Percentiles rank a stretch among this genome's conserved stretches.
These are phyloP conservation scores for Linnemannia elongata DNA, from an alignment of 192 early-diverging fungal species.

Conservation along the genomic window DNA sequence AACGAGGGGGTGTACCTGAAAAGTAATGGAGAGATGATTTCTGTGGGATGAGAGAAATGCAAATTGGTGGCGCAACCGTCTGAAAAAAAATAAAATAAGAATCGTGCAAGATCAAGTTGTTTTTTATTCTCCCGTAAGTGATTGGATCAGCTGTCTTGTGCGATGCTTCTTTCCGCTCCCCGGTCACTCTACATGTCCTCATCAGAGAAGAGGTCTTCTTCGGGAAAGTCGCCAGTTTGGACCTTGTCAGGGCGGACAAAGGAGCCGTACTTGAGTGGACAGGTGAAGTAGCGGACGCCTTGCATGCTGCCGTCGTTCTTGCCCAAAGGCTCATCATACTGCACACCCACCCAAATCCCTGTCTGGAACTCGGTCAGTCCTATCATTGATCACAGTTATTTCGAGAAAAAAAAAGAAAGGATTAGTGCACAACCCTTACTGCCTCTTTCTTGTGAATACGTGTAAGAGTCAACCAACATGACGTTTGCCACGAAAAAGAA, in stretches of 20 bases:
- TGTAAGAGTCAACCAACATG: neutral
- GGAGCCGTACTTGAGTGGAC: conserved; percentile 80
- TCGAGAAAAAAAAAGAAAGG: conserved; percentile 10
- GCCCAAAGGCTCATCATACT: conserved; percentile 97
- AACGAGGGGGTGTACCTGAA: too few species aligned
- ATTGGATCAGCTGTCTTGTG: neutral
- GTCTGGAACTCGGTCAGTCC: conserved; percentile 81
- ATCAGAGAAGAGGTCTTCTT: conserved; percentile 84
- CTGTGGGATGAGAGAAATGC: neutral
- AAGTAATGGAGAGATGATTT: too few species aligned
- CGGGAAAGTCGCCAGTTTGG: conserved; percentile 93
- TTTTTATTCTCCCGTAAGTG: neutral
- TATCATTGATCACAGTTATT: neutral
- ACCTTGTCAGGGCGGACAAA: conserved; percentile 94
- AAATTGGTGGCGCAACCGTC: neutral
- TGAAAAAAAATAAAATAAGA: too few species aligned
- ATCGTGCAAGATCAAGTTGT: too few species aligned
- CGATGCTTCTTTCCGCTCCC: neutral
- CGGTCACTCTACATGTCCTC: conserved; percentile 76
- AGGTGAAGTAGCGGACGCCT: conserved; percentile 84
- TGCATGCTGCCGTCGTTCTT: conserved; percentile 93
- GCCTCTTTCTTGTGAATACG: neutral
- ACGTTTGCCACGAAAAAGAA: neutral
- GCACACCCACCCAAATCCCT: conserved; percentile 94
- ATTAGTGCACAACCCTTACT: neutral